Conservation (phyloP, 768 basidiomycete species). For the Infundibulicybe gibba region DNA sequence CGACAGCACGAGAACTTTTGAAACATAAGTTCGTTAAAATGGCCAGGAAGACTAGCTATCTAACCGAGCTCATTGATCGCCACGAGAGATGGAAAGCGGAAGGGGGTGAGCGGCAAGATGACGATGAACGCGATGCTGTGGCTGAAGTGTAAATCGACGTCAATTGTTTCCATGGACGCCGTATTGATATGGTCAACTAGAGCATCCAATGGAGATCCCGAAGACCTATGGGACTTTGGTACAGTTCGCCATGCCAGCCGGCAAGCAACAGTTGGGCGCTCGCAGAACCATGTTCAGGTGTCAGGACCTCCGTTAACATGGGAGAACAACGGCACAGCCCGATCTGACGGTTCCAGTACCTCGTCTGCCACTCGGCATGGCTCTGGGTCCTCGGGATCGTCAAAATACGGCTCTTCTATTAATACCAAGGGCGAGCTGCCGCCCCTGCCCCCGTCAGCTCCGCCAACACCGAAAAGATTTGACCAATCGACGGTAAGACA, state of each 20-base stretch:
- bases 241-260: constrained; percentile 78
- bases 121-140: constrained; percentile 59
- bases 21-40: constrained; percentile 95
- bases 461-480: constrained; percentile 34
- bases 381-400: constrained; percentile 26
- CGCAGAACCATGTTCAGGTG: constrained; percentile 50
- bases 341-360: constrained; percentile 34
- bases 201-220: constrained; percentile 53
- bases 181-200: constrained; percentile 22
- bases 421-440: constrained; percentile 59
- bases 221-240: constrained; percentile 97
- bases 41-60: constrained; percentile 92
- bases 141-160: constrained; percentile 52
- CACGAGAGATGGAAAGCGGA: constrained; percentile 93
- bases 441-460: constrained; percentile 42
- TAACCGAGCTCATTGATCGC: constrained; percentile 94
- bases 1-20: constrained; percentile 89
- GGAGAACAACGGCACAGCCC: constrained; percentile 65
- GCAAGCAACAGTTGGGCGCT: constrained; percentile 63
- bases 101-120: constrained; percentile 73
- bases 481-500: constrained; percentile 67
- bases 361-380: constrained; percentile 21
- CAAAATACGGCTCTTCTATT: constrained; percentile 40
- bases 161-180: neutral
- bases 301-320: constrained; percentile 74